A percentile compares a stretch with the other conserved stretches of the same genome.
phyloP scores from a whole-genome alignment of 2,329 filamentous ascomycete species.

The Magnaporthiopsis rhizophila region DNA sequence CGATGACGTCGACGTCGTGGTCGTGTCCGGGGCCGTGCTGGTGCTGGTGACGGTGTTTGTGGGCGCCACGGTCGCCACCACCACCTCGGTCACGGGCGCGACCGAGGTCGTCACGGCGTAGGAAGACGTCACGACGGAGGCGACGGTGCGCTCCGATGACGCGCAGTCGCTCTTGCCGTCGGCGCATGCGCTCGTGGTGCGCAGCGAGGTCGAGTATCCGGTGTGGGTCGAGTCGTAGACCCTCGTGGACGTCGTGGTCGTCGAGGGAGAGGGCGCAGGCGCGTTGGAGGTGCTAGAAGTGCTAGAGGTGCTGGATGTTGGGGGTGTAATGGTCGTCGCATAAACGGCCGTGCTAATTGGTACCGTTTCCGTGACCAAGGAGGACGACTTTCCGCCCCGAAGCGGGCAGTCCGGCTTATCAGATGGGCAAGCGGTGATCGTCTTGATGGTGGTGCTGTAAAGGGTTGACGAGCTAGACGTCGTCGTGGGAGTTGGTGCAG shows the following conservation, averaged over 20 bases:
- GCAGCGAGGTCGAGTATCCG: background rate
- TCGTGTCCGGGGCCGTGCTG: background rate
- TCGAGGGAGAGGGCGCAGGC: background rate
- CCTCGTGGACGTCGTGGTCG: background rate
- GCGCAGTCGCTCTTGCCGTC: background rate
- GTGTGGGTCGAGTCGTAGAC: constrained; percentile 1
- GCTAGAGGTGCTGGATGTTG: background rate
- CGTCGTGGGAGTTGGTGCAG: background rate
- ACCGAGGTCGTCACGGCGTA: constrained; percentile 1
- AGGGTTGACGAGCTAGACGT: background rate
- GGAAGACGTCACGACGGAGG: background rate
- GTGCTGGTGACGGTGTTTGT: background rate
- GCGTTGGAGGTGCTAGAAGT: too few species aligned
- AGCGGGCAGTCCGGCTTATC: constrained; percentile 1
- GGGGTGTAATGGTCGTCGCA: background rate
- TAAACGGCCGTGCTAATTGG: background rate
- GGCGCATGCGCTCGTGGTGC: background rate
- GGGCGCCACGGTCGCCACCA: background rate
- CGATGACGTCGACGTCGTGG: background rate
- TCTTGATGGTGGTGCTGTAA: background rate
- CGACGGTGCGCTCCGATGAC: background rate
- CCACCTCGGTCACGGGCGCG: background rate
- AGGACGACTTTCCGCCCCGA: background rate
- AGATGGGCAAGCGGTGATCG: background rate
- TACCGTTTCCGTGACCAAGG: background rate